These are phyloP conservation scores for Solanum pinnatisectum DNA, from an alignment of 257 asterid species.

Conservation along the genomic window DNA sequence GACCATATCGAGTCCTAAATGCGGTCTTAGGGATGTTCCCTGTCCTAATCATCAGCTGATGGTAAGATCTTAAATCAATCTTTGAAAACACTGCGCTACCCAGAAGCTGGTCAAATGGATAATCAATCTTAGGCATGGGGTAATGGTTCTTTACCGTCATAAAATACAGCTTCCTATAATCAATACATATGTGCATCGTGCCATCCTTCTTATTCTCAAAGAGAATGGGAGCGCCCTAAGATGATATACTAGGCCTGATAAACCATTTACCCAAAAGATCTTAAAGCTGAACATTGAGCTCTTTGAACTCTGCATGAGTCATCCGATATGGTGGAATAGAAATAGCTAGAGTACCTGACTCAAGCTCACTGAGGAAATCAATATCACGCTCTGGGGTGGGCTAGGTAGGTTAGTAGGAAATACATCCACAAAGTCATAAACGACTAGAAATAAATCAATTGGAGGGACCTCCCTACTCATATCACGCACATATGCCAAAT, in stretches of 20 bases:
- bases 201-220: background rate
- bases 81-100: background rate
- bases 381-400: background rate
- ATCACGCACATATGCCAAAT: background rate
- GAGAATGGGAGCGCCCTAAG: background rate
- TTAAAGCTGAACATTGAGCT: no score
- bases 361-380: background rate
- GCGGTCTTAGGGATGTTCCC: background rate
- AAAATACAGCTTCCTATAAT: no score
- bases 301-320: background rate
- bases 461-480: background rate
- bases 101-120: background rate
- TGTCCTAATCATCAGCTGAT: background rate
- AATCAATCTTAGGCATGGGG: background rate
- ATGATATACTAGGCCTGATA: background rate
- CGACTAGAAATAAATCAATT: background rate
- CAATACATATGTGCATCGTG: background rate
- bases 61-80: background rate
- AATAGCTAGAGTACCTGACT: background rate
- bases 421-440: background rate
- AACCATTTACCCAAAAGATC: background rate
- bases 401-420: background rate
- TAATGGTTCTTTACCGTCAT: no score
- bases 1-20: background rate
- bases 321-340: background rate